Evolutionary conservation across 345 rosid genomes (phyloP), one percentile per base, ranked within the genome.

Genomic region (Arabis alpina): DNA sequence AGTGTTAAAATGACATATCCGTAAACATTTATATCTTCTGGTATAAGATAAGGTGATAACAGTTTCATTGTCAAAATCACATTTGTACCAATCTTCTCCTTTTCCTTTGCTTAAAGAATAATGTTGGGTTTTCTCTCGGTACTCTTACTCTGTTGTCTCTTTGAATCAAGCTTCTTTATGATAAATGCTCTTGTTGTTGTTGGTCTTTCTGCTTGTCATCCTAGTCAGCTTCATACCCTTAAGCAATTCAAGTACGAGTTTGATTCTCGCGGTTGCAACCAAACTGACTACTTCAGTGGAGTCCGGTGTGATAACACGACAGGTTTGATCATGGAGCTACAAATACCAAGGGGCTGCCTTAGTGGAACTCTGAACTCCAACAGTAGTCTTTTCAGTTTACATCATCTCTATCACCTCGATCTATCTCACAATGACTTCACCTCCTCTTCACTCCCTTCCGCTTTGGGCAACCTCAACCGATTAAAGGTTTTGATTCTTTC

Each of bases 171-270:
- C 16, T 3, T 43, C 16, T 43, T 43, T 43, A 3, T 3, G 32
- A 28, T 28, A 28, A 28, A 28, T 28, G 32, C 32, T 28, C 32
- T 28, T 13, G 24, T 13, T 13, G 25, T 30, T 54, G 5, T 30
- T n/a, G 61, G 28, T 8, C 45, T 56, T 56, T 3, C 27, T 43
- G 23, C n/a, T 27, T 61, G 66, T 14, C 24, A 25, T 30, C 53
- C 37, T 1, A 9, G 30, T 10, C 41, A 61, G 53, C 27, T 61
- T 5, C 27, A 43, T 43, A 6, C 66, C 3, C 14, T 61, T 5
- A 2, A 1, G 27, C 40, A 43, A 1, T 61, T 61, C 66, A 61
- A 61, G 52, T 44, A 30, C 25, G 53, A 61, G 66, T 61, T 61
- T 30, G 41, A 61, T 2, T 14, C 66, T 3, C 0, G 3, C 3